A percentile compares a stretch with the other conserved stretches of the same genome.
Conservation (phyloP, 768 basidiomycete species). For the Amanita pseudoporphyria region DNA sequence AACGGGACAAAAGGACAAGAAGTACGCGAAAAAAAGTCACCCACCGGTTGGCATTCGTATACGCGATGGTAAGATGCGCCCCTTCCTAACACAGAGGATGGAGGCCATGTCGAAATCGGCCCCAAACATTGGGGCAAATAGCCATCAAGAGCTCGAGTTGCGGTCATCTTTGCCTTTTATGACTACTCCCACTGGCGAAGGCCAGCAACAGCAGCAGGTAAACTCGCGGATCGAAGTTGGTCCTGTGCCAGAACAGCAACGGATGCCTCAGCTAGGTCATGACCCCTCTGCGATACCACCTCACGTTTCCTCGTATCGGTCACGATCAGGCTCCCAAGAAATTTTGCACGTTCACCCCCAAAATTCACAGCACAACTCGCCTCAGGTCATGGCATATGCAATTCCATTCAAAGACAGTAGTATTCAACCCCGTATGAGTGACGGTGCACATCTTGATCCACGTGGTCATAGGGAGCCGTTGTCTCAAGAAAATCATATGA, state of each 20-base stretch:
- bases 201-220: neutral
- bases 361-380: neutral
- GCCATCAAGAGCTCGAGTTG: neutral
- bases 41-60: slow-evolving; percentile 39
- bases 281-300: neutral
- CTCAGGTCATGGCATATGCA: neutral
- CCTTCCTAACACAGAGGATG: slow-evolving; percentile 5
- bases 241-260: neutral
- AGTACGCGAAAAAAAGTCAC: slow-evolving; percentile 29
- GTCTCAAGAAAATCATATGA: neutral
- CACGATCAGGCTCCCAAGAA: neutral
- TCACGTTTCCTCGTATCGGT: neutral
- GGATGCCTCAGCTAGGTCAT: neutral
- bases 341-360: neutral
- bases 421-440: neutral
- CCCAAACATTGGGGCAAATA: neutral
- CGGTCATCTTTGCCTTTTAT: neutral
- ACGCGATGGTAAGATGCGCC: slow-evolving; percentile 26
- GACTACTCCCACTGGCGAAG: neutral
- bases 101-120: slow-evolving; percentile 5
- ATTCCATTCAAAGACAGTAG: neutral
- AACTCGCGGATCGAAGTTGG: neutral
- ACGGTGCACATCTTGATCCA: neutral
- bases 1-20: slow-evolving; percentile 25
- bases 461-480: neutral